Evolutionary conservation across 139 green algal genomes (phyloP), one percentile per base, ranked within the genome.

Genomic region (Axilococcus clingmanii): DNA sequence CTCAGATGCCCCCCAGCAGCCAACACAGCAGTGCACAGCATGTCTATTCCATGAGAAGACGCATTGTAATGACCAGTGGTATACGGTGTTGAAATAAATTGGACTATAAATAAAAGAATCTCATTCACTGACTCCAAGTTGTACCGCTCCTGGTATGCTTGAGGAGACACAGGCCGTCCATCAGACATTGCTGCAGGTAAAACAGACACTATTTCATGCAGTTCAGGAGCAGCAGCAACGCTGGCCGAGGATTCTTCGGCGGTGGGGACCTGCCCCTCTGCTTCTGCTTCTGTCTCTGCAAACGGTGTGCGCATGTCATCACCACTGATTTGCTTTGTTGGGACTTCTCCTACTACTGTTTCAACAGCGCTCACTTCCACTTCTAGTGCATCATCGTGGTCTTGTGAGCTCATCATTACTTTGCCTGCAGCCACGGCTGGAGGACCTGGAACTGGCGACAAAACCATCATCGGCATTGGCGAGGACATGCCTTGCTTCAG

Each of bases 1-100:
- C 27, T 43, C 30, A 79, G 59, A 2, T 47, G 52, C 17, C 55
- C 14, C 8, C 63, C 55, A 9, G 54, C 63, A 7, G 63, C 56
- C 31, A 61, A 66, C 17, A 93, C 54, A 6, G 82, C 78, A 0
- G 57, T 41, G 43, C 71, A 72, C 1, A 95, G 57, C 31, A 95
- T 78, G 17, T 77, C 55, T 24, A 97, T 69, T 2, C 78, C 83
- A 42, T 94, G 86, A 22, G 86, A 57, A 14, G 59, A 52, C 38
- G 77, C 50, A 35, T 78, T 72, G 11, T 74, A 44, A 30, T 74
- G 59, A 1, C 52, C 34, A 7, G 12, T 31, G 27, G 48, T 24
- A n/a, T 35, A 48, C 25, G 33, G 15, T n/a, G 29, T 15, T 27
- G 28, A 28, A n/a, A 80, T 56, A 5, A 80, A 55, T 3, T 48